Evolutionary conservation across 176 grass and related monocot species (phyloP).

Genomic region (Guadua angustifolia): DNA sequence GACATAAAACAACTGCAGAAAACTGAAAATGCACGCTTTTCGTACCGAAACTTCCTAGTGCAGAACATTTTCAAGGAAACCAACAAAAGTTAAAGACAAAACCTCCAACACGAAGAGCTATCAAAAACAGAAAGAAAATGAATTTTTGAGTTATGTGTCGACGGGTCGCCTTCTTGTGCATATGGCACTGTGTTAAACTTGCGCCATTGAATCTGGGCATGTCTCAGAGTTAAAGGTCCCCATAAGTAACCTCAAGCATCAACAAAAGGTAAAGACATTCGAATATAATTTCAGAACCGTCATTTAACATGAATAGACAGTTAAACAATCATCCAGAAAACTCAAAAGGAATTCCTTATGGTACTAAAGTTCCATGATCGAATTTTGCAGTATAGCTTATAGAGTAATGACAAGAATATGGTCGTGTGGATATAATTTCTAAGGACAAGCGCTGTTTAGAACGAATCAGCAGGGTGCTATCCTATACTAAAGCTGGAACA

Average conservation of each 20-base stretch:
- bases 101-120: neutral
- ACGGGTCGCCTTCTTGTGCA: conserved; percentile 45
- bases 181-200: conserved; percentile 51
- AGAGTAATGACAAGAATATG: neutral
- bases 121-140: neutral
- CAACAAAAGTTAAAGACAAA: conserved; percentile 20
- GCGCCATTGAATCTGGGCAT: neutral
- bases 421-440: neutral
- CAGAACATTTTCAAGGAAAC: conserved; percentile 1
- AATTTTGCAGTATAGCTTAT: neutral
- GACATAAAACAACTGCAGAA: neutral
- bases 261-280: neutral
- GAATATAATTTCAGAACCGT: neutral
- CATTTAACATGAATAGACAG: conserved; percentile 22
- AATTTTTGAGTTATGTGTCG: neutral
- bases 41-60: conserved; percentile 18
- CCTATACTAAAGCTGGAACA: neutral
- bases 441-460: conserved; percentile 15
- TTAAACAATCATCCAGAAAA: conserved; percentile 2
- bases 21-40: neutral
- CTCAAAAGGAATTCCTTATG: neutral
- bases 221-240: neutral
- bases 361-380: neutral
- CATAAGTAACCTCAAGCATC: conserved; percentile 1
- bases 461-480: neutral